These are phyloP conservation scores for Torulaspora quercuum DNA, from an alignment of 805 yeast genomes.

Conservation along the genomic window DNA sequence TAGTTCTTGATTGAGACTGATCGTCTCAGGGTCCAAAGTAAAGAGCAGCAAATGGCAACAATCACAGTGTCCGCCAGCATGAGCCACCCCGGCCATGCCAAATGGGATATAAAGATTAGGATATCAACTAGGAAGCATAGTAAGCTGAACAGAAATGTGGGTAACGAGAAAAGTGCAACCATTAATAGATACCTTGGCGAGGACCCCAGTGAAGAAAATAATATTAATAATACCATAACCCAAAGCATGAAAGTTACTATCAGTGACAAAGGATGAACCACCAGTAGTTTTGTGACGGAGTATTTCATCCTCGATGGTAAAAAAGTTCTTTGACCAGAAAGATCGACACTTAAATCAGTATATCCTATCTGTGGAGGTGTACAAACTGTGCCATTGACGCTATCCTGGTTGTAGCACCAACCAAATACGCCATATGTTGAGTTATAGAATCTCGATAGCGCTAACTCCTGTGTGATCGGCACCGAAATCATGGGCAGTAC, in stretches of 20 bases:
- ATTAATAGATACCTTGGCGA: slow-evolving; percentile 46
- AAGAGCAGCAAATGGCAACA: slow-evolving; percentile 58
- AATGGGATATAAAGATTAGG: slow-evolving; percentile 66
- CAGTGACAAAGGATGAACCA: slow-evolving; percentile 65
- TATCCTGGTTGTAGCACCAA: slow-evolving; percentile 41
- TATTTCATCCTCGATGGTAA: slow-evolving; percentile 59
- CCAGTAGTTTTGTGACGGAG: slow-evolving; percentile 54
- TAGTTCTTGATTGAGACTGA: slow-evolving; percentile 42
- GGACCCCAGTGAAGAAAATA: slow-evolving; percentile 37
- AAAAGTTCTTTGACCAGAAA: slow-evolving; percentile 40
- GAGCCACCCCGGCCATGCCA: slow-evolving; percentile 85
- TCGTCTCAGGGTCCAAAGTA: slow-evolving; percentile 70
- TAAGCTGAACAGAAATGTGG: slow-evolving; percentile 65
- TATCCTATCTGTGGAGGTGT: slow-evolving; percentile 25
- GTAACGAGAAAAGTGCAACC: slow-evolving; percentile 56
- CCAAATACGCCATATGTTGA: slow-evolving; percentile 70
- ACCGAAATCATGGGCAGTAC: slow-evolving; percentile 56
- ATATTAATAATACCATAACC: slow-evolving; percentile 40
- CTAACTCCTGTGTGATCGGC: slow-evolving; percentile 50
- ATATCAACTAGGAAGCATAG: slow-evolving; percentile 81
- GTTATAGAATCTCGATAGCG: slow-evolving; percentile 49
- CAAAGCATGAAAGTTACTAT: slow-evolving; percentile 51
- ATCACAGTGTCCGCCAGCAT: slow-evolving; percentile 65
- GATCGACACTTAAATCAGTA: slow-evolving; percentile 24
- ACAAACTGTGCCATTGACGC: slow-evolving; percentile 13